Evolutionary conservation across 306 rosid species (phyloP), one percentile per base, ranked within the genome.

Genomic region (Rubus parviflorus): DNA sequence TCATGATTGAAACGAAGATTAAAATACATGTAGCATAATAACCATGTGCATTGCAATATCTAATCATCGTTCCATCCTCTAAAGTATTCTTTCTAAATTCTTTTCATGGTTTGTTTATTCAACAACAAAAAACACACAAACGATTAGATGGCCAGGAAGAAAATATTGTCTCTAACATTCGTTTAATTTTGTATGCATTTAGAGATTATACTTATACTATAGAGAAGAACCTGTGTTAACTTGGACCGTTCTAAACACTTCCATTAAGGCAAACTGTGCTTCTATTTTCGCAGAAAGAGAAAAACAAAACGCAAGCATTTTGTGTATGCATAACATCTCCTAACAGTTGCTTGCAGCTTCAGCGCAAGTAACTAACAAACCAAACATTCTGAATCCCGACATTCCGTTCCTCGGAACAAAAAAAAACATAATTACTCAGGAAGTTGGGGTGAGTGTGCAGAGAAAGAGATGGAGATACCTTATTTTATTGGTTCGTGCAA

Each of bases 401-500:
- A 60, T 47, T 72, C 52, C 5, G 11, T 53, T 17, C 61, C 60
- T 38, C 17, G 51, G 46, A 38, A 49, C 2, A 66, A 30, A 10
- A 19, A 19, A 65, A 20, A 17, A 53, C 49, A 64, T 7, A 4
- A 17, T 2, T 12, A 66, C 8, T 5, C 22, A 8, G 48, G 45
- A 58, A 19, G 41, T 1, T 25, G 19, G 68, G 1, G 9, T 1
- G 9, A 6, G 49, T 7, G 57, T 52, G 10, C 17, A 56, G 35
- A 20, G 47, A 35, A 51, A 43, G 49, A 62, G 23, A 61, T n/a
- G 15, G 17, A 6, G 48, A 22, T 51, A 61, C 81, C 73, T 46
- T 25, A 37, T 19, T 45, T 40, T n/a, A 70, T 40, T 66, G 80
- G 68, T 68, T 42, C n/a, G 9, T 62, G 66, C 62, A 58, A 76